A percentile compares a stretch with the other conserved stretches of the same genome.
phyloP scores from a whole-genome alignment of 495 filamentous ascomycete genomes.

The Penicillium arizonense region DNA sequence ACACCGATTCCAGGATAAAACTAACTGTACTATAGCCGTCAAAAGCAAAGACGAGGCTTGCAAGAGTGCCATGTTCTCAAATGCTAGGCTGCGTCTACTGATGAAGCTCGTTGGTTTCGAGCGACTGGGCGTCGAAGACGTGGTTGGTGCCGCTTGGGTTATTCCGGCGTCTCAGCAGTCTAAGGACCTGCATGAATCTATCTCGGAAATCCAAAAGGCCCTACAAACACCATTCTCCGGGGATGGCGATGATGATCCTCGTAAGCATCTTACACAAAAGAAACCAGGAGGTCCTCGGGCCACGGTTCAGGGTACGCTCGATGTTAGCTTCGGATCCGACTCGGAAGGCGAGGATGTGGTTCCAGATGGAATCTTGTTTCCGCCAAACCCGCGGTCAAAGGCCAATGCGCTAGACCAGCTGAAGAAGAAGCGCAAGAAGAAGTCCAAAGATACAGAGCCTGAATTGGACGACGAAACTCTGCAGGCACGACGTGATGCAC shows the following conservation, averaged over 20 bases:
- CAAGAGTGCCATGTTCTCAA: constrained; percentile 77
- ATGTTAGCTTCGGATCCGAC: constrained; percentile 61
- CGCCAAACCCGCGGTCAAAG: constrained; percentile 48
- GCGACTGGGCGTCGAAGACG: constrained; percentile 64
- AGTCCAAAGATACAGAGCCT: constrained; percentile 36
- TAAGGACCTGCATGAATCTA: constrained; percentile 57
- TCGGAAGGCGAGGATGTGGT: constrained; percentile 57
- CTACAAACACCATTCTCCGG: constrained; percentile 72
- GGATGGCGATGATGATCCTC: constrained; percentile 64
- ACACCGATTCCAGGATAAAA: neutral
- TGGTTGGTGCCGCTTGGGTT: constrained; percentile 75
- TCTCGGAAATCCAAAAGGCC: constrained; percentile 63
- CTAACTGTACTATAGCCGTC: constrained; percentile 48
- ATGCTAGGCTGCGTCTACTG: constrained; percentile 85
- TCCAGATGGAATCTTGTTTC: constrained; percentile 68
- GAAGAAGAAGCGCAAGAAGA: constrained; percentile 54
- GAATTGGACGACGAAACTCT: constrained; percentile 46
- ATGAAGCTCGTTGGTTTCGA: constrained; percentile 75
- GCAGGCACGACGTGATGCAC: constrained; percentile 53
- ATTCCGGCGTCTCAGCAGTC: constrained; percentile 66
- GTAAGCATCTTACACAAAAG: constrained; percentile 73
- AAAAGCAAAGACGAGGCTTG: constrained; percentile 66
- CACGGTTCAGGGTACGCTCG: constrained; percentile 28
- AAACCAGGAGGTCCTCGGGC: constrained; percentile 45
- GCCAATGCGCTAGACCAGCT: constrained; percentile 46